phyloP scores from a whole-genome alignment of 768 basidiomycete genomes.

The Cystobasidium onofrii region DNA sequence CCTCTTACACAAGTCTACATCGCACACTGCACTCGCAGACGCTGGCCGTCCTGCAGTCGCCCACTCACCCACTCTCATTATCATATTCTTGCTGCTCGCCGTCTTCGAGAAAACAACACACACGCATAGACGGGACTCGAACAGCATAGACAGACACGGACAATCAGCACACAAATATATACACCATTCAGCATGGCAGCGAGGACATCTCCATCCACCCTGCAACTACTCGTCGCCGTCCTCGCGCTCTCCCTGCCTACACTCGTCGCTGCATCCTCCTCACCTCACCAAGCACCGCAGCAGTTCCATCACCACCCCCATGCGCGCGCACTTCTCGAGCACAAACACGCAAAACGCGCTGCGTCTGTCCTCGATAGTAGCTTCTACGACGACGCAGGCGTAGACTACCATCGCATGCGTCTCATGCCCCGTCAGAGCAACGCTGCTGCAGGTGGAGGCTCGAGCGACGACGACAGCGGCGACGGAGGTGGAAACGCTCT shows the following conservation, averaged over 20 bases:
- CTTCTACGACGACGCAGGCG: neutral
- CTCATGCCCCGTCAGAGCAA: slow-evolving; percentile 15
- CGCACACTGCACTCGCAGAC: neutral
- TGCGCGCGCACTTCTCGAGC: neutral
- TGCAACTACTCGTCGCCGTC: neutral
- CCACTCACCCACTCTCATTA: neutral
- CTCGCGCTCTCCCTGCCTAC: neutral
- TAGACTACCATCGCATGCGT: neutral
- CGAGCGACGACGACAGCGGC: neutral
- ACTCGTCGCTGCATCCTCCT: neutral
- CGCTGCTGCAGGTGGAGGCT: neutral
- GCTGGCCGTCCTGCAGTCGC: neutral
- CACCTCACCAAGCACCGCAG: neutral
- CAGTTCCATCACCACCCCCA: neutral
- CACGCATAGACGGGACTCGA: no score
- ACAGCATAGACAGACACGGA: no score
- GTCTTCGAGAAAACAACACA: no score
- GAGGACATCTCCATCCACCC: neutral
- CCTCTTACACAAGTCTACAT: no score
- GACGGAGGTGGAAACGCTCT: neutral
- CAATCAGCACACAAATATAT: neutral
- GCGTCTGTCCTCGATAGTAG: no score
- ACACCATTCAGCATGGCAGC: neutral
- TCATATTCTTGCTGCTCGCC: no score
- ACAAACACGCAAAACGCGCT: neutral